These are phyloP conservation scores for Pyrrhoderma lamaoense DNA, from an alignment of 1,284 basidiomycete species.

Conservation along the genomic window DNA sequence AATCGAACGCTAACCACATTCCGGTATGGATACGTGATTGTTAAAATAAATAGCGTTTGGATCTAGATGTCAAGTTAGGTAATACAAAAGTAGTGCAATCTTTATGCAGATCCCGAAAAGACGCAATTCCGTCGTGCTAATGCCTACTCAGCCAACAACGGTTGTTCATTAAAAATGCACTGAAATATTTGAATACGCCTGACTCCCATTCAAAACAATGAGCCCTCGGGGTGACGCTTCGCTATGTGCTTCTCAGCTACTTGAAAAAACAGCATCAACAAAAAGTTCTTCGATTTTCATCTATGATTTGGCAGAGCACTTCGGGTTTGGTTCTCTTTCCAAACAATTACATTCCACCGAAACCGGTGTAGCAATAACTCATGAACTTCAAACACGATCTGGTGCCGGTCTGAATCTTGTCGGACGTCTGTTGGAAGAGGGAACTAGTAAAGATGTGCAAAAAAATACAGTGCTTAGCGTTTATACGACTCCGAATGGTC, in stretches of 20 bases:
- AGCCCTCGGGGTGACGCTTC: too few species aligned
- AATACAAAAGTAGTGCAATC: too few species aligned
- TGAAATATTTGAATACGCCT: too few species aligned
- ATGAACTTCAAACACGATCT: conserved; percentile 76
- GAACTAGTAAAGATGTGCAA: conserved; percentile 58
- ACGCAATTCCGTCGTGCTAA: neutral
- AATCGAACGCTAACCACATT: too few species aligned
- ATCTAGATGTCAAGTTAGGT: too few species aligned
- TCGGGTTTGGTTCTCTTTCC: conserved; percentile 66
- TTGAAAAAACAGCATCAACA: conserved; percentile 53
- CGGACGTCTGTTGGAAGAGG: conserved; percentile 70
- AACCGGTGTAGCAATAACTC: conserved; percentile 44
- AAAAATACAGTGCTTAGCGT: conserved; percentile 59
- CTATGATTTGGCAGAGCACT: conserved; percentile 76
- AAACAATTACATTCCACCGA: conserved; percentile 48
- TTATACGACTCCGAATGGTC: conserved; percentile 68
- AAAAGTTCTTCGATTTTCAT: conserved; percentile 65
- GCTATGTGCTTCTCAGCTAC: conserved; percentile 43
- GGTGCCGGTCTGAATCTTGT: conserved; percentile 82
- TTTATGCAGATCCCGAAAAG: too few species aligned
- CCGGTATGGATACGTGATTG: too few species aligned
- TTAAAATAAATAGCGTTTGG: too few species aligned
- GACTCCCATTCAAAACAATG: too few species aligned
- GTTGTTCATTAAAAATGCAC: neutral
- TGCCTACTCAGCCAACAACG: neutral